Evolutionary conservation across 768 basidiomycete genomes (phyloP), one percentile per base, ranked within the genome.

Genomic region (Suillus subalutaceus): DNA sequence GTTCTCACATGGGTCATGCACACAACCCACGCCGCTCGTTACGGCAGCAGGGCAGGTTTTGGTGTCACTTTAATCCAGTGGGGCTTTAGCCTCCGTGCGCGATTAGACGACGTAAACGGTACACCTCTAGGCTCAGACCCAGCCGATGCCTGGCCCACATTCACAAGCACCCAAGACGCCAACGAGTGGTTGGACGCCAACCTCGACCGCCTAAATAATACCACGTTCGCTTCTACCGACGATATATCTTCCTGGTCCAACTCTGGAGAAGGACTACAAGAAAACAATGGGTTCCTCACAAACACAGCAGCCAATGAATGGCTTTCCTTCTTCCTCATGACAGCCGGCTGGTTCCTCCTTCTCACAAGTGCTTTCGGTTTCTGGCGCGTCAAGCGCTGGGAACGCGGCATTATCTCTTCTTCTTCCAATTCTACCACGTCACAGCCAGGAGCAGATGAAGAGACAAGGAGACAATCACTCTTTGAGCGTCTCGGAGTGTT

Each of bases 1-100:
- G 83, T 90, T 60, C 84, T 98, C 76, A 99, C 96, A 10, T 98
- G 96, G 79, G 90, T 99, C 65, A 85, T 99, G 38, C 93, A 94
- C 77, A 92, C 90, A 3, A 95, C 95, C 2, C 97, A 99, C 75
- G 92, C 97, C 6, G 94, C 94, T 40, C 91, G 95, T 70, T 88
- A 93, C 70, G 96, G 97, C 59, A 94, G 94, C 46, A 90, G 95
- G 63, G 96, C 96, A 1, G 97, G 97, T 37, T 85, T 99, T 55
- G 97, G 97, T n/a, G 85, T 98, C 66, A 98, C 96, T 15, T 84
- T 99, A 63, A 97, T 99, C 65, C 97, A 98, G 76, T 96, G 96
- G 76, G 96, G 97, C 37, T 90, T 97, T 72, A 90, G 90, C 15
- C 78, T 93, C 66, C 87, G 95, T 61, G 82, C 83, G 13, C 76